These are phyloP conservation scores for Isatis lusitanica DNA, from an alignment of 441 rosid genomes.

Conservation along the genomic window DNA sequence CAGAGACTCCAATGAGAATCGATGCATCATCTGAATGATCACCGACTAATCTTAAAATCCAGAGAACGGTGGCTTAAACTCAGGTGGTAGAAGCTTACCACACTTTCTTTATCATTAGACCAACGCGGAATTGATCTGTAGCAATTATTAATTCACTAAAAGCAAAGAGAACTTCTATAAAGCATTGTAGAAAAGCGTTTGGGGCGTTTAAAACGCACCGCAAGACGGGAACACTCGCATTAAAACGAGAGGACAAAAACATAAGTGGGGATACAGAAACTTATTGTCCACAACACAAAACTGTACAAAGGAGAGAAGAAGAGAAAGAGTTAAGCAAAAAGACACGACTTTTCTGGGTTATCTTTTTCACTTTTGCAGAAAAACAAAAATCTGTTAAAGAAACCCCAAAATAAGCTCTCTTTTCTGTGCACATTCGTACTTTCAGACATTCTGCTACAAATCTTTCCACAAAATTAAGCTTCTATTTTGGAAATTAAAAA, in stretches of 20 bases:
- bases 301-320: conserved; percentile 13
- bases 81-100: too few species aligned
- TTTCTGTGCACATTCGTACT: conserved; percentile 29
- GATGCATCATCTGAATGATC: too few species aligned
- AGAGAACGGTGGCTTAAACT: too few species aligned
- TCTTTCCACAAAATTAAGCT: conserved; percentile 14
- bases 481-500: not conserved
- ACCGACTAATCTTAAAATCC: too few species aligned
- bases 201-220: not conserved
- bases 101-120: too few species aligned
- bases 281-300: conserved; percentile 9
- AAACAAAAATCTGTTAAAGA: conserved; percentile 1
- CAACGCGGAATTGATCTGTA: not conserved
- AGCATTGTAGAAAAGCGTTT: not conserved
- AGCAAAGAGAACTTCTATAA: not conserved
- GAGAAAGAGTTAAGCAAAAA: conserved; percentile 8
- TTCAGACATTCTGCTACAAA: conserved; percentile 24
- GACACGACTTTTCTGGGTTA: conserved; percentile 35
- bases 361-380: conserved; percentile 12
- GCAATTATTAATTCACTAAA: not conserved
- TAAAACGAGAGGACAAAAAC: conserved; percentile 4
- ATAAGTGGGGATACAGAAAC: conserved; percentile 4
- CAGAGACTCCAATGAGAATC: too few species aligned
- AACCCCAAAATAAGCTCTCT: conserved; percentile 1
- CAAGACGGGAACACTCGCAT: not conserved